These are phyloP conservation scores for Micractinium conductrix DNA, from an alignment of 139 green algal species.

Conservation along the genomic window DNA sequence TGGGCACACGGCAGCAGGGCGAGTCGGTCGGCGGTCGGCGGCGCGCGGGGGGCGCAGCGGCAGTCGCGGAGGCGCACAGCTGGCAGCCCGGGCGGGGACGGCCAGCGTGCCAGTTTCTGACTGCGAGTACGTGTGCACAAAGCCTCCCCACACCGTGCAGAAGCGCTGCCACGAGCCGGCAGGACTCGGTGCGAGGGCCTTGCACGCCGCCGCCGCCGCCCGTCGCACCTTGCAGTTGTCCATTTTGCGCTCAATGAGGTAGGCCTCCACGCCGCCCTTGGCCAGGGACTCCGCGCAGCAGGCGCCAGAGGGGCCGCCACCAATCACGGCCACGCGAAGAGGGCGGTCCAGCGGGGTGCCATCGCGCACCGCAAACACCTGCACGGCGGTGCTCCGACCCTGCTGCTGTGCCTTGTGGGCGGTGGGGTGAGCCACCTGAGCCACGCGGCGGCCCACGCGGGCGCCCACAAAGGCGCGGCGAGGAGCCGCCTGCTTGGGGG, in stretches of 20 bases:
- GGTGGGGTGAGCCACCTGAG: not conserved
- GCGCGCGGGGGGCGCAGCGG: not conserved
- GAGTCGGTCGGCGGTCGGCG: not conserved
- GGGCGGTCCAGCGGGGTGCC: conserved; percentile 78
- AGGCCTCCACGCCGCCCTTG: conserved; percentile 93
- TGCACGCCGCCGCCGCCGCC: not conserved
- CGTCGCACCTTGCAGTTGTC: conserved; percentile 96
- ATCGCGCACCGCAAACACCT: conserved; percentile 74
- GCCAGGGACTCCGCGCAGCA: conserved; percentile 96
- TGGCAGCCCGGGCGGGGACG: no score
- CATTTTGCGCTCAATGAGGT: conserved; percentile 97
- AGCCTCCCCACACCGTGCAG: no score
- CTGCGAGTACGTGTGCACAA: no score
- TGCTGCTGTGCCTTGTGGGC: conserved; percentile 15
- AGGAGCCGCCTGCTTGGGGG: not conserved
- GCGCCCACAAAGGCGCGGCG: conserved; percentile 24
- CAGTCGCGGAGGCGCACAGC: no score
- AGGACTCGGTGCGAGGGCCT: no score
- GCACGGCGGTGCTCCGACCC: conserved; percentile 27
- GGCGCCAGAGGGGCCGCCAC: conserved; percentile 93
- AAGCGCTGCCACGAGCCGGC: no score
- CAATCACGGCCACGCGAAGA: conserved; percentile 94
- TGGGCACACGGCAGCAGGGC: not conserved
- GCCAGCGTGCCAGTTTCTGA: no score
- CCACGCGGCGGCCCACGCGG: conserved; percentile 9